These are phyloP conservation scores for Delphinella strobiligena DNA, from an alignment of 2,329 filamentous ascomycete species.

Conservation along the genomic window DNA sequence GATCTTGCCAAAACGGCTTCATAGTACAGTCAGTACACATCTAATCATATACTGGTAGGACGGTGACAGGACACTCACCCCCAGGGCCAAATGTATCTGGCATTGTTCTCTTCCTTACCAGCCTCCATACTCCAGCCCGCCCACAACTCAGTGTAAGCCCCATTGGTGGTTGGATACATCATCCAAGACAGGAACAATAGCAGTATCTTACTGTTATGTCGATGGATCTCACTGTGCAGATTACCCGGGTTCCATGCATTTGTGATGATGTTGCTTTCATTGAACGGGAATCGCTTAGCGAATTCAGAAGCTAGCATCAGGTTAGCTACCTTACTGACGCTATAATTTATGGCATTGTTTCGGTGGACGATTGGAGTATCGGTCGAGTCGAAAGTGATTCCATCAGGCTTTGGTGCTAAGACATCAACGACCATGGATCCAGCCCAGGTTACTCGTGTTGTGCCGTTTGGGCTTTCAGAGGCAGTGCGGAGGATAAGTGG, in stretches of 20 bases:
- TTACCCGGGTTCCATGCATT: slow-evolving; percentile 22
- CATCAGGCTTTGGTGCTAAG: slow-evolving; percentile 11
- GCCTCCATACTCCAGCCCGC: slow-evolving; percentile 17
- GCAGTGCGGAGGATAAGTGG: slow-evolving; percentile 18
- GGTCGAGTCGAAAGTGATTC: slow-evolving; percentile 12
- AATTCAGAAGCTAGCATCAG: slow-evolving; percentile 15
- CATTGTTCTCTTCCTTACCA: slow-evolving; percentile 15
- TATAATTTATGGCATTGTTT: slow-evolving; percentile 15
- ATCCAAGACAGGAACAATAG: slow-evolving; percentile 9
- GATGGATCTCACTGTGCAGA: slow-evolving; percentile 17
- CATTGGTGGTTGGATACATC: slow-evolving; percentile 14
- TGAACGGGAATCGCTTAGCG: slow-evolving; percentile 8
- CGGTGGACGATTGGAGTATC: slow-evolving; percentile 10
- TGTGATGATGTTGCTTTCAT: slow-evolving; percentile 14
- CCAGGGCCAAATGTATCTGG: slow-evolving; percentile 17
- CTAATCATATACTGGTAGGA: neutral
- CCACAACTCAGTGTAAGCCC: slow-evolving; percentile 23
- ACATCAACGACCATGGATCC: slow-evolving; percentile 16
- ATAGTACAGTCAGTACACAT: neutral
- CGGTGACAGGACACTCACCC: slow-evolving; percentile 1
- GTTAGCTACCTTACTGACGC: slow-evolving; percentile 18
- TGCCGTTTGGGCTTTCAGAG: slow-evolving; percentile 11
- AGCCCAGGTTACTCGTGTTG: slow-evolving; percentile 20
- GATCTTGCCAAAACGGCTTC: slow-evolving; percentile 15
- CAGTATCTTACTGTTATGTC: slow-evolving; percentile 12